Base-by-base conservation (phyloP, 2,329 filamentous ascomycete genomes). In the Alternaria panax region DNA sequence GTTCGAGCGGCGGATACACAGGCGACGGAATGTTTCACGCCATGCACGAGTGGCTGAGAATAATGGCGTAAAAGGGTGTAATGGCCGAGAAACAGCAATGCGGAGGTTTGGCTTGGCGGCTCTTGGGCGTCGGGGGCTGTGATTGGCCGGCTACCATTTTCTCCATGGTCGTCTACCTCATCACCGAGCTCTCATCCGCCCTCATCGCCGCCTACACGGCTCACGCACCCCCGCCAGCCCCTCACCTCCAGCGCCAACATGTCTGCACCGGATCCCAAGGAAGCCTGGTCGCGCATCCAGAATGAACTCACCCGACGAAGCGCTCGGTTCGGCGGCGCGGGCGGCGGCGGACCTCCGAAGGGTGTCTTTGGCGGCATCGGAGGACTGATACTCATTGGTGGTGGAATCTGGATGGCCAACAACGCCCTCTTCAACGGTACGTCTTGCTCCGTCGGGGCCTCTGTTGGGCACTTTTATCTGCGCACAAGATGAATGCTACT, bases 351-450 rank as follows among this genome's bases (percentile, higher is more conserved):
- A 60, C 67, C 73, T 30, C 85, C 85, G 34, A 83, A 80, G 72
- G 81, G 83, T 60, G 80, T 86, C 43, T 83, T 83, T 61, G 86
- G 84, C 61, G 86, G 86, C 65, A 76, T 85, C 64, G 85, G 80
- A 58, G 81, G 81, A 51, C 72, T 88, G 56, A 68, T 88, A 38
- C 67, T 87, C 34, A 78, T 88, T 25, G 83, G 83, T 66, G 84
- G 85, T 66, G 83, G 84, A 63, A 78, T 82, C 62, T 78, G 86
- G 64, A 67, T 87, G 51, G 81, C 84, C 66, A 86, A 88, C 69
- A 89, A 89, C 78, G 84, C 88, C 48, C 83, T 90, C 7, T 90
- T 90, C 80, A 90, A 90, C 82, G 88, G 87, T 89, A 78, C 43
- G 79, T 71, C 41, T 14, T 4, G 12, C 25, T 22, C 28, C 14